Percentiles rank a stretch among this genome's conserved stretches.
Evolutionary conservation across 2,329 filamentous ascomycete species (phyloP).

Genomic region (Cadophora luteo-olivacea): DNA sequence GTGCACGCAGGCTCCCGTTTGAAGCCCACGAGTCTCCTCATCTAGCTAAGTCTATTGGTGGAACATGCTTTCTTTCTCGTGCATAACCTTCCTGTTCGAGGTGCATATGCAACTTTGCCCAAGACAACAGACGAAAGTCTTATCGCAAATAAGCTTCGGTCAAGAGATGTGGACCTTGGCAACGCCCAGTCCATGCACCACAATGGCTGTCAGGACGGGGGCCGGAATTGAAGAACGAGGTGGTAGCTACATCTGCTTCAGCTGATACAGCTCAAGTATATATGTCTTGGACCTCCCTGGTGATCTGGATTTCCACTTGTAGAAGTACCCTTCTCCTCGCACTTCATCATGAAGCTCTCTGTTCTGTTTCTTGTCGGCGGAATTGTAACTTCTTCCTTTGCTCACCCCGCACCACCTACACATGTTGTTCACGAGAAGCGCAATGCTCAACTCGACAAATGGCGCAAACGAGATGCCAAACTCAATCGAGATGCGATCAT

Average conservation of each 20-base stretch:
- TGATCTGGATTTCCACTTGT: neutral
- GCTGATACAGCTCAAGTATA: neutral
- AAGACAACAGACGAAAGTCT: conserved; percentile 1
- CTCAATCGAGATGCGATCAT: conserved; percentile 31
- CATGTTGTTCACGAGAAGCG: conserved; percentile 37
- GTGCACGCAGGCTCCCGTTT: neutral
- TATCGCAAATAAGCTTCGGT: neutral
- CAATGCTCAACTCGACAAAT: conserved; percentile 25
- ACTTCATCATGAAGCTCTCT: conserved; percentile 31
- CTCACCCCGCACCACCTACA: conserved; percentile 23
- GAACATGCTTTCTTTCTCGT: neutral
- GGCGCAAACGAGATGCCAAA: conserved; percentile 24
- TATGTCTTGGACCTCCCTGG: neutral
- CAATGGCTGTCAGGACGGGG: neutral
- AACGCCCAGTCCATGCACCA: no score
- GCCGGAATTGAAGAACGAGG: neutral
- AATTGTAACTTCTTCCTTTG: conserved; percentile 22
- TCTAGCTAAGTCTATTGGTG: neutral
- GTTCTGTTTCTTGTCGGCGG: conserved; percentile 23
- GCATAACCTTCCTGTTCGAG: neutral
- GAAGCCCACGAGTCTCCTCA: neutral
- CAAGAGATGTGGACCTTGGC: neutral
- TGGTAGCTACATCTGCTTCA: neutral
- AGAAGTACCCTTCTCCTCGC: neutral
- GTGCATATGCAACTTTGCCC: neutral